A percentile compares a stretch with the other conserved stretches of the same genome.
Evolutionary conservation across 208 protist genomes (phyloP).

Genomic region (Spongospora subterranea): DNA sequence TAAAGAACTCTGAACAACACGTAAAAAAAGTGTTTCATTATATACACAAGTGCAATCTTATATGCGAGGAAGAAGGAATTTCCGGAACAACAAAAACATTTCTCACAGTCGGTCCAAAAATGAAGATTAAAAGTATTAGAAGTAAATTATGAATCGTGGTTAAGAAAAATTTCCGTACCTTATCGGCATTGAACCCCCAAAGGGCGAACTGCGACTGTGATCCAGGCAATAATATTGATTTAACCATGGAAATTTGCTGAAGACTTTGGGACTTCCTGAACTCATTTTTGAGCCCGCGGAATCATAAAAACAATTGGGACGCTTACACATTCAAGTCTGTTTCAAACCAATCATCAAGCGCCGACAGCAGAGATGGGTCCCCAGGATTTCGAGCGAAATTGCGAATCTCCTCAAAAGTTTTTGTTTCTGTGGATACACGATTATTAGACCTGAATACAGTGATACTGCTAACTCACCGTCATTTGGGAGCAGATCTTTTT

Average conservation of each 20-base stretch:
- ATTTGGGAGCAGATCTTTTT: neutral
- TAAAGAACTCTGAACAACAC: neutral
- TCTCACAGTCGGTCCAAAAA: no score
- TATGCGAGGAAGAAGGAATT: no score
- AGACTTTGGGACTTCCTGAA: neutral
- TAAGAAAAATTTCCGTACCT: neutral
- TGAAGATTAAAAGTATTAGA: no score
- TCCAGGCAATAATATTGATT: conserved; percentile 2
- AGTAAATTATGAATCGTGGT: no score
- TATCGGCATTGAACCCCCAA: conserved; percentile 21
- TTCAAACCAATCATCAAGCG: neutral
- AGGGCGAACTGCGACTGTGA: neutral
- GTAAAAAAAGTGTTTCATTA: neutral
- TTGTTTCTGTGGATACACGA: neutral
- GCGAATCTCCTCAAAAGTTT: neutral
- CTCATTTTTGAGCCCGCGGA: neutral
- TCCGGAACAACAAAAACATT: no score
- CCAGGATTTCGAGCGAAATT: neutral
- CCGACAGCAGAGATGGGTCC: neutral
- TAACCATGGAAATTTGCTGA: neutral
- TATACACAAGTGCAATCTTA: no score
- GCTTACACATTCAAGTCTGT: neutral
- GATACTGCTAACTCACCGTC: neutral
- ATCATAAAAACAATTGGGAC: neutral
- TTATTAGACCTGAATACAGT: neutral